Conservation (phyloP, 257 asterid genomes). For the Jacaranda mimosifolia region DNA sequence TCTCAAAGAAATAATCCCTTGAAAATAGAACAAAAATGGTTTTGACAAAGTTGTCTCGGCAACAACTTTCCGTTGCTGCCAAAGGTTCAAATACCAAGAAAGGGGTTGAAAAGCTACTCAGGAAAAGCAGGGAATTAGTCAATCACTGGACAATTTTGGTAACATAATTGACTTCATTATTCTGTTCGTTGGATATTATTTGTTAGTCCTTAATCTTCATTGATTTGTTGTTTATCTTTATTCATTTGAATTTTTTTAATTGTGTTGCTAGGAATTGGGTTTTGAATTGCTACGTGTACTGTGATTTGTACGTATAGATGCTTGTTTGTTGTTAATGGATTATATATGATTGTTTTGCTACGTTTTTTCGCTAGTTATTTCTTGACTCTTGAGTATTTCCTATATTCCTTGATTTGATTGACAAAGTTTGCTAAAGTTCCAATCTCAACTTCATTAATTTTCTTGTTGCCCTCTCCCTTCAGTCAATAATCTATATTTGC, state of each 20-base stretch:
- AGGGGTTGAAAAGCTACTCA: constrained; percentile 13
- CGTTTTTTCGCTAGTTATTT: neutral
- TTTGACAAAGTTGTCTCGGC: constrained; percentile 25
- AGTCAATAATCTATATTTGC: neutral
- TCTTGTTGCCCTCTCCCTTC: neutral
- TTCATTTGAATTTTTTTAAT: neutral
- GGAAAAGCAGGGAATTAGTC: constrained; percentile 31
- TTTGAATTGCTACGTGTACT: neutral
- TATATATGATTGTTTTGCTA: neutral
- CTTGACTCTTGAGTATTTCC: constrained; percentile 6
- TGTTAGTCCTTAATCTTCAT: neutral
- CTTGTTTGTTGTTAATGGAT: neutral
- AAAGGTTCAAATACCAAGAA: neutral
- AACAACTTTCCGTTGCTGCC: constrained; percentile 5
- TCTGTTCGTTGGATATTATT: neutral
- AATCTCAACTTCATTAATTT: neutral
- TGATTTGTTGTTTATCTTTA: neutral
- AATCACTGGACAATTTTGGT: constrained; percentile 56
- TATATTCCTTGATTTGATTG: neutral
- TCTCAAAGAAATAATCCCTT: neutral
- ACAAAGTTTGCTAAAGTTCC: neutral
- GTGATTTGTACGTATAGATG: neutral
- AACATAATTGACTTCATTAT: neutral
- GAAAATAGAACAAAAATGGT: constrained; percentile 24
- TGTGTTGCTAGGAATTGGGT: neutral